Conservation (phyloP, 257 asterid genomes). For the Salvia hispanica region DNA sequence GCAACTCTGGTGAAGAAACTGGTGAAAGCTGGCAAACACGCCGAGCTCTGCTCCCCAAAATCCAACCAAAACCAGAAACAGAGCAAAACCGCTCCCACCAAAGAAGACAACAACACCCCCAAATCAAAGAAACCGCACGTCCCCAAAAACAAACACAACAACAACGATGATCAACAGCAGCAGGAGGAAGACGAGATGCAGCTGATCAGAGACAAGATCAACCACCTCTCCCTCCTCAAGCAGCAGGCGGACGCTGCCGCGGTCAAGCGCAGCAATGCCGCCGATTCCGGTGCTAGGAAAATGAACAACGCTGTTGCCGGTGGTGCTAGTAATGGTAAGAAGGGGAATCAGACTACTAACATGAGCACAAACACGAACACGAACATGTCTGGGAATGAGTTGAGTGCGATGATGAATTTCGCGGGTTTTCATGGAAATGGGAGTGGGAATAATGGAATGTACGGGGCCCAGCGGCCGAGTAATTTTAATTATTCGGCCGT, state of each 20-base stretch:
- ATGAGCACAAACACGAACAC: neutral
- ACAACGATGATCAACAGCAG: slow-evolving; percentile 25
- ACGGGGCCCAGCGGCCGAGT: neutral
- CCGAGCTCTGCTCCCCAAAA: slow-evolving; percentile 67
- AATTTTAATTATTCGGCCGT: slow-evolving; percentile 26
- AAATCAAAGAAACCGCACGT: slow-evolving; percentile 43
- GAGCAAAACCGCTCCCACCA: slow-evolving; percentile 26
- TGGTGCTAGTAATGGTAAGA: slow-evolving; percentile 37
- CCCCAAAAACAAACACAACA: slow-evolving; percentile 4
- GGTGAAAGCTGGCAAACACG: slow-evolving; percentile 61
- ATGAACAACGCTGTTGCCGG: slow-evolving; percentile 30
- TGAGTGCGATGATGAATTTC: slow-evolving; percentile 61
- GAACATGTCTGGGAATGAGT: slow-evolving; percentile 39
- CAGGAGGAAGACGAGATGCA: slow-evolving; percentile 43
- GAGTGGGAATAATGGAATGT: slow-evolving; percentile 1
- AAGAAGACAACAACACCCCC: slow-evolving; percentile 35
- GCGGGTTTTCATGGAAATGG: slow-evolving; percentile 68
- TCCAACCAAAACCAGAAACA: slow-evolving; percentile 49
- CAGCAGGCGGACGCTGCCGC: slow-evolving; percentile 47
- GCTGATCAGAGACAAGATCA: slow-evolving; percentile 37
- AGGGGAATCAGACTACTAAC: slow-evolving; percentile 13
- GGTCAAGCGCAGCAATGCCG: slow-evolving; percentile 28
- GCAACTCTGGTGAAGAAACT: slow-evolving; percentile 56
- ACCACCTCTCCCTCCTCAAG: slow-evolving; percentile 50
- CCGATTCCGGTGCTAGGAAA: slow-evolving; percentile 2